Percentiles rank a stretch among this genome's conserved stretches.
These are phyloP conservation scores for Discostella pseudostelligera DNA, from an alignment of 108 stramenopile species.

Conservation along the genomic window DNA sequence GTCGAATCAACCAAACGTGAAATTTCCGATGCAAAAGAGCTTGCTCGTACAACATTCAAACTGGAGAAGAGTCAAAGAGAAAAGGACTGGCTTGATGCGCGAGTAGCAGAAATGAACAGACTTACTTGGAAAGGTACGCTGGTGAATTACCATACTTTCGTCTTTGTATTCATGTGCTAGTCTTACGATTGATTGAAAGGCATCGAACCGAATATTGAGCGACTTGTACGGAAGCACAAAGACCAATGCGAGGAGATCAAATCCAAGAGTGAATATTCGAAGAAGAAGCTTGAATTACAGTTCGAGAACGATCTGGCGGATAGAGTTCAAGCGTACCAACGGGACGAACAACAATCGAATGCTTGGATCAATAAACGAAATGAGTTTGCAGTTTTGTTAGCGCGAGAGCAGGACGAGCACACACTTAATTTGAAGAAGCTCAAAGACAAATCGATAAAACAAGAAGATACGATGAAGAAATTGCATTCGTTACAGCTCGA, in stretches of 20 bases:
- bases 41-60: conserved; percentile 5
- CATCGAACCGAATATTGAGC: conserved; percentile 33
- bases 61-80: conserved; percentile 27
- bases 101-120: conserved; percentile 25
- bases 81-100: conserved; percentile 29
- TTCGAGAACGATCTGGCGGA: conserved; percentile 32
- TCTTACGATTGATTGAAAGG: no score
- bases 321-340: conserved; percentile 22
- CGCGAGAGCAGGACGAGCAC: conserved; percentile 18
- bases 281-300: conserved; percentile 44
- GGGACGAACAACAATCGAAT: conserved; percentile 22
- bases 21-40: conserved; percentile 24
- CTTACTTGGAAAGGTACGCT: conserved; percentile 27
- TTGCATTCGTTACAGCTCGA: conserved; percentile 14
- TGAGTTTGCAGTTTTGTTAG: conserved; percentile 21
- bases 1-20: conserved; percentile 16
- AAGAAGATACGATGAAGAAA: conserved; percentile 36
- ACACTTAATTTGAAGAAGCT: conserved; percentile 21
- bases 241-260: conserved; percentile 36
- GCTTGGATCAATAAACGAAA: conserved; percentile 19
- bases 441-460: conserved; percentile 18
- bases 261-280: conserved; percentile 19
- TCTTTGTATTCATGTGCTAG: no score
- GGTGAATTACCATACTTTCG: not conserved
- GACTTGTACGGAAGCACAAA: conserved; percentile 30